Percentiles rank a stretch among this genome's conserved stretches.
phyloP scores from a whole-genome alignment of 2,329 filamentous ascomycete species.

The Gnomoniopsis smithogilvyi region DNA sequence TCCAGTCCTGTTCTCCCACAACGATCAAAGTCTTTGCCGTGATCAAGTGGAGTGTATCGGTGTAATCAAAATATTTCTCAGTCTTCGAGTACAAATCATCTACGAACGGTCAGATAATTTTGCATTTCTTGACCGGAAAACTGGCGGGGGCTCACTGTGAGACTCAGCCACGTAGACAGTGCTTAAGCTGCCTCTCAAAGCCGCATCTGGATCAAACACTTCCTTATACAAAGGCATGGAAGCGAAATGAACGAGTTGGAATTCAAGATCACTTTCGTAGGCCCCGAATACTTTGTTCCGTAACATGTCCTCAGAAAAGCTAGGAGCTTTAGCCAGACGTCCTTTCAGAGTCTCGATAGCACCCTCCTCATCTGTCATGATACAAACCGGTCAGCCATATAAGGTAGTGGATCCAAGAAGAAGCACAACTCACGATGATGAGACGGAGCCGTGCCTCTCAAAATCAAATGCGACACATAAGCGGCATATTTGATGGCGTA shows the following conservation, averaged over 20 bases:
- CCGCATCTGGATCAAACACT: slow-evolving; percentile 30
- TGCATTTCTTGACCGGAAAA: not conserved
- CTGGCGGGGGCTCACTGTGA: slow-evolving; percentile 36
- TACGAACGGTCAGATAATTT: slow-evolving; percentile 8
- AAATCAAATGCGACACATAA: slow-evolving; percentile 29
- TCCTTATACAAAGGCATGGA: slow-evolving; percentile 35
- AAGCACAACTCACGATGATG: slow-evolving; percentile 29
- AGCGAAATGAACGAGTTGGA: slow-evolving; percentile 34
- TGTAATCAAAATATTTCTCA: slow-evolving; percentile 38
- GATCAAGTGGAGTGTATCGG: slow-evolving; percentile 25
- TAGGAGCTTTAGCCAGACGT: slow-evolving; percentile 30
- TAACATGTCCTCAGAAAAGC: slow-evolving; percentile 34
- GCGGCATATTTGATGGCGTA: slow-evolving; percentile 35
- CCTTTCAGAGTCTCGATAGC: slow-evolving; percentile 30
- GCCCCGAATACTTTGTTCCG: slow-evolving; percentile 34
- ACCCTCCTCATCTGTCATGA: slow-evolving; percentile 29
- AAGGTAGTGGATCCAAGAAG: not conserved
- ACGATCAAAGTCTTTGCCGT: slow-evolving; percentile 33
- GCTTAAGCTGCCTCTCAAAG: slow-evolving; percentile 26
- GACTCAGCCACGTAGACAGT: slow-evolving; percentile 33
- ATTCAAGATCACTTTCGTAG: slow-evolving; percentile 35
- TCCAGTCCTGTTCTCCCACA: slow-evolving; percentile 37
- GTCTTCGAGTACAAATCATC: slow-evolving; percentile 32
- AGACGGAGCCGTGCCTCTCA: slow-evolving; percentile 34
- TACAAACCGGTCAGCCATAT: not conserved